Evolutionary conservation across 2,329 filamentous ascomycete species (phyloP).

Genomic region (Exophiala sp.): DNA sequence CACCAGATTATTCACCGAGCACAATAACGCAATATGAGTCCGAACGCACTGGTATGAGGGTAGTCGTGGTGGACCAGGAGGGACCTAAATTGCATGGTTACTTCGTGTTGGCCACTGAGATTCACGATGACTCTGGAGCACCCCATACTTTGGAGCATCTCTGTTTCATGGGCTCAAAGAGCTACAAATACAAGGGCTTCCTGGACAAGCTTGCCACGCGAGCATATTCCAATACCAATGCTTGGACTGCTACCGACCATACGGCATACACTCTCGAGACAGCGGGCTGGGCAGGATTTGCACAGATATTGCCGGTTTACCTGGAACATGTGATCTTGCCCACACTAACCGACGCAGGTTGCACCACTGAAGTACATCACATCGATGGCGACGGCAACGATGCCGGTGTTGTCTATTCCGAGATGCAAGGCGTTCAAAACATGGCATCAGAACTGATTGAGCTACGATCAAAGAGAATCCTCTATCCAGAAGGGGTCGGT

Average conservation of each 20-base stretch:
- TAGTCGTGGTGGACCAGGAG: slow-evolving; percentile 85
- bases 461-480: slow-evolving; percentile 69
- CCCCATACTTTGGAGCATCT: slow-evolving; percentile 83
- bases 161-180: slow-evolving; percentile 87
- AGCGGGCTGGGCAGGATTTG: slow-evolving; percentile 95
- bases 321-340: slow-evolving; percentile 90
- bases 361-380: slow-evolving; percentile 94
- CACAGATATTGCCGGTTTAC: slow-evolving; percentile 90
- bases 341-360: slow-evolving; percentile 86
- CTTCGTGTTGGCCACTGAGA: slow-evolving; percentile 94
- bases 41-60: slow-evolving; percentile 86
- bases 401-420: slow-evolving; percentile 95
- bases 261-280: slow-evolving; percentile 95
- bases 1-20: slow-evolving; percentile 83
- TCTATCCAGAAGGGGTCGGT: slow-evolving; percentile 85
- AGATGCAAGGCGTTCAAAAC: slow-evolving; percentile 96
- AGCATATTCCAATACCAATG: slow-evolving; percentile 91
- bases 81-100: slow-evolving; percentile 95
- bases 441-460: slow-evolving; percentile 83
- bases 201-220: slow-evolving; percentile 90
- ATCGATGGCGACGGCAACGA: slow-evolving; percentile 91
- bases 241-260: slow-evolving; percentile 94
- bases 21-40: slow-evolving; percentile 95
- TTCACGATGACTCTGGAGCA: slow-evolving; percentile 93
- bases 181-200: slow-evolving; percentile 90